phyloP scores from a whole-genome alignment of 768 basidiomycete genomes.

The Harrya chromipes region DNA sequence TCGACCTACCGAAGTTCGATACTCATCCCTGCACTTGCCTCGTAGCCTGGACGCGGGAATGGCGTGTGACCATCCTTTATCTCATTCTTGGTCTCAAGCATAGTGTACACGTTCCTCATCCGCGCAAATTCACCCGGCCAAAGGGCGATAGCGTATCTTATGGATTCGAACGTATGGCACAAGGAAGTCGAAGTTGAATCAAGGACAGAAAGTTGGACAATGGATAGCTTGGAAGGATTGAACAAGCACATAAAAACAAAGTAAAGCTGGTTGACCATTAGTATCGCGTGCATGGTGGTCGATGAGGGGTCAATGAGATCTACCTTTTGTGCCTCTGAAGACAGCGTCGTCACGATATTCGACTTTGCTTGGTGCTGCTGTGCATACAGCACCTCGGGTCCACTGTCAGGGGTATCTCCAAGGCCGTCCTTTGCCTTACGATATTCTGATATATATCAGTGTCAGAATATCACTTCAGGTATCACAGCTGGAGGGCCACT shows the following conservation, averaged over 20 bases:
- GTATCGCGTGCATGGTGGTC: background rate
- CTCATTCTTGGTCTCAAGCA: constrained; percentile 17
- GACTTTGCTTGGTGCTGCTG: constrained; percentile 3
- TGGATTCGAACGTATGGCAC: constrained; percentile 17
- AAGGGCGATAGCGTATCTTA: constrained; percentile 4
- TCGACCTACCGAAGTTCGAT: constrained; percentile 20
- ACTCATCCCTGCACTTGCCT: constrained; percentile 11
- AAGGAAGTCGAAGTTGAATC: constrained; percentile 24
- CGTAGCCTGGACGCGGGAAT: constrained; percentile 22
- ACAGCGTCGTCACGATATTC: constrained; percentile 7
- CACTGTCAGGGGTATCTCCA: constrained; percentile 12
- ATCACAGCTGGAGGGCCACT: background rate
- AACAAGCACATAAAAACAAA: constrained; percentile 27
- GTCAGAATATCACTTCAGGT: background rate
- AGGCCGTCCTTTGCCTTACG: constrained; percentile 18
- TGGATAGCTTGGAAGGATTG: constrained; percentile 24
- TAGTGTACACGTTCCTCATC: constrained; percentile 23
- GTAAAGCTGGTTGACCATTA: constrained; percentile 19
- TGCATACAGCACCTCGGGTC: constrained; percentile 12
- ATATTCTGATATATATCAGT: constrained; percentile 15
- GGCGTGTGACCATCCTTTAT: constrained; percentile 25
- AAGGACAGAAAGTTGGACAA: constrained; percentile 30
- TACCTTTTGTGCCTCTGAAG: constrained; percentile 19
- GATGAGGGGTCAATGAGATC: background rate
- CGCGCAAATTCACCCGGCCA: constrained; percentile 19